These are phyloP conservation scores for Paxillus rubicundulus DNA, from an alignment of 768 basidiomycete genomes.

Conservation along the genomic window DNA sequence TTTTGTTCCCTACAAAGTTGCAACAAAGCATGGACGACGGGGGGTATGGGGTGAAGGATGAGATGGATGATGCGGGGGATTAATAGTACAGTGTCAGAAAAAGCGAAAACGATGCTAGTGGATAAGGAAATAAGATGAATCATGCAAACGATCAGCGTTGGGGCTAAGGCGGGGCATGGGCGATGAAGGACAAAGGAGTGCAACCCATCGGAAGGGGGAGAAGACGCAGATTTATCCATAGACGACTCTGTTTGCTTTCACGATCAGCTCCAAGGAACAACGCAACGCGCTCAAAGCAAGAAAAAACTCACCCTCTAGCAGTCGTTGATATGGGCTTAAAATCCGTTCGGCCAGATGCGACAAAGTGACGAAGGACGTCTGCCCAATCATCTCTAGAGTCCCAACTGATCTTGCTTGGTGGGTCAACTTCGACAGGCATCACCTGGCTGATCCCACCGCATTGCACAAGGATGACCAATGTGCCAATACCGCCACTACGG, in stretches of 20 bases:
- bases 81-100: conserved; percentile 26
- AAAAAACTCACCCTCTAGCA: conserved; percentile 58
- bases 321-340: conserved; percentile 85
- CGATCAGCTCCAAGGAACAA: conserved; percentile 6
- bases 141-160: conserved; percentile 32
- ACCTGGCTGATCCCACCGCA: conserved; percentile 76
- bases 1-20: conserved; percentile 18
- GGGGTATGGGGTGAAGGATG: conserved; percentile 9
- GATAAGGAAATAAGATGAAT: conserved; percentile 14
- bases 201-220: background rate
- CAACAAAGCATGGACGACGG: conserved; percentile 17
- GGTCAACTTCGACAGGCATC: conserved; percentile 85
- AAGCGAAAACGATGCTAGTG: conserved; percentile 21
- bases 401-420: conserved; percentile 74
- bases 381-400: conserved; percentile 73
- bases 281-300: background rate
- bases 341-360: conserved; percentile 69
- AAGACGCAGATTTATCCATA: conserved; percentile 36
- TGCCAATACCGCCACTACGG: conserved; percentile 71
- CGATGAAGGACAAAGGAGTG: conserved; percentile 10
- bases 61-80: conserved; percentile 19
- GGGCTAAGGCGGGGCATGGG: background rate
- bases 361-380: conserved; percentile 65
- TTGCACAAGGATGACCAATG: conserved; percentile 71
- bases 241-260: conserved; percentile 33